These are phyloP conservation scores for Alternaria atra DNA, from an alignment of 2,329 filamentous ascomycete species.

Conservation along the genomic window DNA sequence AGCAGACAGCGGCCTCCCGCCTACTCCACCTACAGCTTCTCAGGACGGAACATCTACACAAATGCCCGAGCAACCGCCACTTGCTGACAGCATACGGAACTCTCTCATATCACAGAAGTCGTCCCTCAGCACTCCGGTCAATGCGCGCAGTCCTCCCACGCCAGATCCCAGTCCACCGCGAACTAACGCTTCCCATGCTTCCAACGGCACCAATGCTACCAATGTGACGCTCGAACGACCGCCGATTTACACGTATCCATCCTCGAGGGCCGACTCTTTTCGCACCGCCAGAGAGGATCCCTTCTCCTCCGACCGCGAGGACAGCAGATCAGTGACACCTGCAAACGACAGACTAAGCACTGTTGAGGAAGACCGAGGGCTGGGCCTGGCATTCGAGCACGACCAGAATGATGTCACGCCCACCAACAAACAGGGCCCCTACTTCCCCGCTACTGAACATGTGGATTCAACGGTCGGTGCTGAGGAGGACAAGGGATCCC, in stretches of 20 bases:
- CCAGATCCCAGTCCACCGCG: constrained; percentile 51
- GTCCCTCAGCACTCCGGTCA: constrained; percentile 53
- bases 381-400: constrained; percentile 49
- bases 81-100: constrained; percentile 52
- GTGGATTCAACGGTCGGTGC: constrained; percentile 23
- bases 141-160: constrained; percentile 52
- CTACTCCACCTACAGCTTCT: constrained; percentile 56
- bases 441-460: constrained; percentile 19
- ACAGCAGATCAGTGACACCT: constrained; percentile 42
- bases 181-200: constrained; percentile 33
- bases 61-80: constrained; percentile 38
- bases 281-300: constrained; percentile 56
- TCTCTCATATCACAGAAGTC: constrained; percentile 53
- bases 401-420: constrained; percentile 45
- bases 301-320: constrained; percentile 44
- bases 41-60: constrained; percentile 39
- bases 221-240: constrained; percentile 34
- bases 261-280: constrained; percentile 57
- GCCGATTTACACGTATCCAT: constrained; percentile 47
- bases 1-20: constrained; percentile 53
- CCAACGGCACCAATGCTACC: constrained; percentile 13
- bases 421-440: constrained; percentile 30
- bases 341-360: constrained; percentile 38
- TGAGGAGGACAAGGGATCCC: constrained; percentile 25
- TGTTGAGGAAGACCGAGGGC: constrained; percentile 42